Conservation (phyloP, 1,284 basidiomycete species). For the Cystobasidiaceae sp. region DNA sequence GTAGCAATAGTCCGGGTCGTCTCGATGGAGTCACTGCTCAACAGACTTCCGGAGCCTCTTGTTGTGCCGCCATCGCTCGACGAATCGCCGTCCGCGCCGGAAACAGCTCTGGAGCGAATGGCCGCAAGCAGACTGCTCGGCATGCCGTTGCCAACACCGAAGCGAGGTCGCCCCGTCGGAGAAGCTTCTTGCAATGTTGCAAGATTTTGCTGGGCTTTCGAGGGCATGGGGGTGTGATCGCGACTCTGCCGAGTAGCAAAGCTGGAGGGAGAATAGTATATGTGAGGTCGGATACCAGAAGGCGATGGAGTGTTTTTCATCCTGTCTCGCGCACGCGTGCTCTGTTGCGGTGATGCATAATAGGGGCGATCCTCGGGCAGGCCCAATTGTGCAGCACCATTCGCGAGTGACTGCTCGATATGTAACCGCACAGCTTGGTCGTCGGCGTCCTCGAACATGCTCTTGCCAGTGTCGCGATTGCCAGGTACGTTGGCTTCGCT, state of each 20-base stretch:
- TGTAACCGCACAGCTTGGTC: constrained; percentile 78
- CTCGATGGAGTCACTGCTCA: constrained; percentile 13
- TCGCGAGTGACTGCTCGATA: constrained; percentile 71
- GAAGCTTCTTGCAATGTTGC: constrained; percentile 8
- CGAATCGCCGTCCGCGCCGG: constrained; percentile 52
- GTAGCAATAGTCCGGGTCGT: constrained; percentile 52
- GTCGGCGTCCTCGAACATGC: constrained; percentile 44
- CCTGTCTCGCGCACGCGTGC: constrained; percentile 7
- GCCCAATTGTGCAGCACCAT: constrained; percentile 56
- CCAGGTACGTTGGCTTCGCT: constrained; percentile 43
- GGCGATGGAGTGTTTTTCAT: constrained; percentile 20
- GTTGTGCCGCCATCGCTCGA: constrained; percentile 53
- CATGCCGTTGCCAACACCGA: constrained; percentile 11
- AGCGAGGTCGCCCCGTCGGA: neutral
- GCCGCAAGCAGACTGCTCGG: too few species aligned
- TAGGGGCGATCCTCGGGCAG: neutral
- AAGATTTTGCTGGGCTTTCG: constrained; percentile 5
- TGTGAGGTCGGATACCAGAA: neutral
- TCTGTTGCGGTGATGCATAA: constrained; percentile 23
- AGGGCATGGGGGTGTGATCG: neutral
- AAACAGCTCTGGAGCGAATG: neutral
- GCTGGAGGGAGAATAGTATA: constrained; percentile 9
- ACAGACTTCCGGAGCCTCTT: constrained; percentile 45
- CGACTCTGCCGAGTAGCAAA: neutral
- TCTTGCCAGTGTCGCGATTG: constrained; percentile 41